Conservation (phyloP, 805 yeast genomes). For the Helenozyma rhizophorensis region DNA sequence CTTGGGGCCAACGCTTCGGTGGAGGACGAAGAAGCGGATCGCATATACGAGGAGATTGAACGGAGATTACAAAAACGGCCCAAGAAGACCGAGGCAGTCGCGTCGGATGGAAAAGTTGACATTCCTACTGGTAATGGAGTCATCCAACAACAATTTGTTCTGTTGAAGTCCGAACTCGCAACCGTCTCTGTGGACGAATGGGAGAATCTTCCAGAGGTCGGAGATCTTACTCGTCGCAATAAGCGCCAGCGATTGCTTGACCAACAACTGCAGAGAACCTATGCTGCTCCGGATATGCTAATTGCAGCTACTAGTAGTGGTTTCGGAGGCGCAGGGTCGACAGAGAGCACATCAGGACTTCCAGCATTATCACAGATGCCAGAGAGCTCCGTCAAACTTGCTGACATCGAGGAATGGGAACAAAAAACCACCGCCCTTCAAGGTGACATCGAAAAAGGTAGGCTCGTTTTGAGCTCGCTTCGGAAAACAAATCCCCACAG, state of each 20-base stretch:
- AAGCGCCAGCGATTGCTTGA: constrained; percentile 63
- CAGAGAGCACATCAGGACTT: too few species aligned
- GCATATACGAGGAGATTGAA: constrained; percentile 65
- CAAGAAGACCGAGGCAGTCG: constrained; percentile 12
- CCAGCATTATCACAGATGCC: not conserved
- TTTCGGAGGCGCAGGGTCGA: constrained; percentile 7
- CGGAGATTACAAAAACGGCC: constrained; percentile 31
- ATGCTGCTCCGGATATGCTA: constrained; percentile 78
- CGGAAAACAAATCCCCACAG: constrained; percentile 69
- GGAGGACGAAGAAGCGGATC: constrained; percentile 78
- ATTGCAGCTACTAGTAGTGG: constrained; percentile 28
- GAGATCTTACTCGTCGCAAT: constrained; percentile 77
- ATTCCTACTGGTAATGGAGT: constrained; percentile 12
- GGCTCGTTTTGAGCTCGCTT: constrained; percentile 61
- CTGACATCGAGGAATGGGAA: constrained; percentile 14
- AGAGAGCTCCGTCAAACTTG: constrained; percentile 2
- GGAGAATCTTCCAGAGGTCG: constrained; percentile 80
- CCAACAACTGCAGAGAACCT: constrained; percentile 62
- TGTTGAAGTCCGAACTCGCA: constrained; percentile 59
- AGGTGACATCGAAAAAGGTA: constrained; percentile 37
- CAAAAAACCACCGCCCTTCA: constrained; percentile 2
- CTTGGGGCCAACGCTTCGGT: constrained; percentile 23
- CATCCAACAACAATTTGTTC: constrained; percentile 54
- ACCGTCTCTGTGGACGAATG: constrained; percentile 67
- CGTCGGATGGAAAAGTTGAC: constrained; percentile 3